Evolutionary conservation across 1,284 basidiomycete species (phyloP).

Genomic region (Trichosporon sp.): DNA sequence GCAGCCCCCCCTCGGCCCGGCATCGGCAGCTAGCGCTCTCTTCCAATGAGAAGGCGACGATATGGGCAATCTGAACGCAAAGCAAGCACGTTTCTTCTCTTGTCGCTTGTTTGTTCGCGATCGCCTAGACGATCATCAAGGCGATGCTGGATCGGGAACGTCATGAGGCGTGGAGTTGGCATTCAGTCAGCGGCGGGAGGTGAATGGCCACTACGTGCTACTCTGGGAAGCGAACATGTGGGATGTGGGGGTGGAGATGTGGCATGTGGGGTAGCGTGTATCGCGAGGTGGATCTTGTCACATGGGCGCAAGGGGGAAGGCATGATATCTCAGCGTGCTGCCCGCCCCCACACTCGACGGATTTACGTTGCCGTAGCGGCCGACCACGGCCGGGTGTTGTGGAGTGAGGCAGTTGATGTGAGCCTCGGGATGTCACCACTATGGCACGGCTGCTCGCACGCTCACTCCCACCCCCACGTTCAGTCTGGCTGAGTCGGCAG

Average conservation of each 20-base stretch:
- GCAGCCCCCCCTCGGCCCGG: not conserved
- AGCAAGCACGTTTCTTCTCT: not conserved
- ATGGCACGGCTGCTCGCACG: not conserved
- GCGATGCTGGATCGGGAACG: too few relatives aligned
- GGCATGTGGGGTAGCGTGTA: not conserved
- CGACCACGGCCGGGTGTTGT: not conserved
- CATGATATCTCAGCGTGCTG: not conserved
- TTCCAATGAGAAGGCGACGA: not conserved
- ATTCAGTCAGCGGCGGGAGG: too few relatives aligned
- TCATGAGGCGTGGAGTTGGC: too few relatives aligned
- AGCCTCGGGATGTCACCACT: not conserved
- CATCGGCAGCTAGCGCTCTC: not conserved
- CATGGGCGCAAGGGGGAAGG: not conserved
- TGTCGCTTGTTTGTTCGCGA: too few relatives aligned
- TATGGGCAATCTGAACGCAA: not conserved
- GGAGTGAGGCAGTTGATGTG: not conserved
- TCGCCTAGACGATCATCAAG: too few relatives aligned
- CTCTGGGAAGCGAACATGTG: not conserved
- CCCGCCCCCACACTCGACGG: too few relatives aligned
- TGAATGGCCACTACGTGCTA: too few relatives aligned
- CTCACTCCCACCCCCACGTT: not conserved
- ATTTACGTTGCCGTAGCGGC: not conserved
- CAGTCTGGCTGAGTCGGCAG: not conserved
- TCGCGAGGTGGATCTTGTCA: not conserved
- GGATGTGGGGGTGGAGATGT: not conserved